Percentiles rank a stretch among this genome's conserved stretches.
These are phyloP conservation scores for Kingdonia uniflora DNA, from an alignment of 164 flowering plant genomes.

Conservation along the genomic window DNA sequence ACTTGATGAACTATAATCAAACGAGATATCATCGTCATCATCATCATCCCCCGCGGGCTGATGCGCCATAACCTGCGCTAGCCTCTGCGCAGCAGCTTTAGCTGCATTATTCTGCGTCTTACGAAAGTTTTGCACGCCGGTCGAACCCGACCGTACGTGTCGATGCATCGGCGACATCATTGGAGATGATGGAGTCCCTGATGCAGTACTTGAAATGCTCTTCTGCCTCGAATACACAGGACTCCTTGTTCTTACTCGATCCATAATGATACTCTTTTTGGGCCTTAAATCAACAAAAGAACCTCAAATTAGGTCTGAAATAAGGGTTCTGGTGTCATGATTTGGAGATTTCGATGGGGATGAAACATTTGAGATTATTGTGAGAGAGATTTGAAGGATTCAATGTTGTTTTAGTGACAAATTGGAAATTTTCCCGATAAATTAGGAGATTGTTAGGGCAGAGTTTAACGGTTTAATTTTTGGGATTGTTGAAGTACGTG, in stretches of 20 bases:
- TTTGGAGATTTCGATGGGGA: no score
- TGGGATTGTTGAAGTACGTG: no score
- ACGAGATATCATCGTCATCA: slow-evolving; percentile 35
- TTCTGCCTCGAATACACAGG: slow-evolving; percentile 29
- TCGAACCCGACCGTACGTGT: slow-evolving; percentile 57
- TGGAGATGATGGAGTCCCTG: slow-evolving; percentile 27
- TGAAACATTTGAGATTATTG: no score
- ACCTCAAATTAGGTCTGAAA: no score
- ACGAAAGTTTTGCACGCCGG: slow-evolving; percentile 20
- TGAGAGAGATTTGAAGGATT: no score
- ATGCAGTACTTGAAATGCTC: slow-evolving; percentile 21
- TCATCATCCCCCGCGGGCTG: slow-evolving; percentile 42
- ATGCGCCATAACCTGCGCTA: slow-evolving; percentile 79
- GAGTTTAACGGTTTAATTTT: no score
- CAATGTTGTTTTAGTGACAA: no score
- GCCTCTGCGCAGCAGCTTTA: slow-evolving; percentile 87
- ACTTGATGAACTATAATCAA: slow-evolving; percentile 23
- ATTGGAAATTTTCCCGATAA: no score
- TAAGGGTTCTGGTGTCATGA: no score
- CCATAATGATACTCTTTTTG: slow-evolving; percentile 28
- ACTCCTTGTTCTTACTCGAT: slow-evolving; percentile 25
- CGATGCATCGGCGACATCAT: slow-evolving; percentile 41
- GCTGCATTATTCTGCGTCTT: slow-evolving; percentile 52
- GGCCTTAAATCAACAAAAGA: no score
- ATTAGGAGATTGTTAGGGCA: no score